Evolutionary conservation across 306 rosid genomes (phyloP).

Genomic region (Prunus fruticosa): DNA sequence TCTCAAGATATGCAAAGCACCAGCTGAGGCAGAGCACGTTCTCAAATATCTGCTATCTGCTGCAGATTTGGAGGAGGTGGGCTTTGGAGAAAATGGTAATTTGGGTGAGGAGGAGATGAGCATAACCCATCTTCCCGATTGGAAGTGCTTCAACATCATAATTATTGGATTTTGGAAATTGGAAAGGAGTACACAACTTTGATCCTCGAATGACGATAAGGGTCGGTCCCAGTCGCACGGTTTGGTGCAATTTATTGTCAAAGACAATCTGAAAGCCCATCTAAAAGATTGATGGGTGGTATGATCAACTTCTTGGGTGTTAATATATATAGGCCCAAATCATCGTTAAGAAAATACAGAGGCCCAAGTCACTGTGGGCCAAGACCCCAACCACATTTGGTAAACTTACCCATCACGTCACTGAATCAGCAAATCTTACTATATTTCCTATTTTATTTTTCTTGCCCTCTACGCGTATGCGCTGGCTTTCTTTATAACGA

Average conservation of each 20-base stretch:
- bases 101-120: background rate
- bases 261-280: too few relatives aligned
- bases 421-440: background rate
- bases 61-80: background rate
- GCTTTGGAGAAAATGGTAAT: background rate
- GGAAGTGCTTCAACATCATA: constrained; percentile 6
- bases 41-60: background rate
- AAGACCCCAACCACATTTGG: background rate
- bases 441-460: too few relatives aligned
- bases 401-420: too few relatives aligned
- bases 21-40: background rate
- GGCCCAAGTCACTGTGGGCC: background rate
- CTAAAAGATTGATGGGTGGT: background rate
- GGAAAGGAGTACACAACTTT: background rate
- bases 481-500: too few relatives aligned
- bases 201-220: background rate
- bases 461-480: too few relatives aligned
- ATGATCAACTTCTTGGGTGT: background rate
- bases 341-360: too few relatives aligned
- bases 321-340: background rate
- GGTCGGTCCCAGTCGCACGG: background rate
- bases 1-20: constrained; percentile 13
- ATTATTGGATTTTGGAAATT: background rate
- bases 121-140: background rate
- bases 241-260: background rate